Base-by-base conservation (phyloP, 257 asterid species). In the Haberlea rhodopensis region DNA sequence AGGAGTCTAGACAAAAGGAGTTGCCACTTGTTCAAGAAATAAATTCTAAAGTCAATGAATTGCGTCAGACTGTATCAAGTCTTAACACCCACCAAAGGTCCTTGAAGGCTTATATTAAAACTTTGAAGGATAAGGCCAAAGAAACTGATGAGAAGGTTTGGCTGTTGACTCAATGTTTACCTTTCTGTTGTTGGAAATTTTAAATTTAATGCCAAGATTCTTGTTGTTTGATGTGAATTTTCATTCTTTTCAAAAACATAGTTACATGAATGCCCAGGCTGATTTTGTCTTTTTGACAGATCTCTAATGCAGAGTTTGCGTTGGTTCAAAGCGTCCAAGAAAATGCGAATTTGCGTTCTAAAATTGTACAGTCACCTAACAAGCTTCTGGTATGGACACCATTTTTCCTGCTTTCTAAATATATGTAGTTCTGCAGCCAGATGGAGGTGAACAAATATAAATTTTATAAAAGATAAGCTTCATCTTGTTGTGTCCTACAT, bases 351-450 rank as follows among this genome's bases (percentile, higher is more conserved):
- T 75, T 94, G 60, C 95, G 86, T 13, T 84, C 96, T 59, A 87
- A 84, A 81, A 86, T 94, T 66, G 97, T 94, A 56, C 97, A 94
- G 81, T 94, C 97, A 63, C 99, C 99, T 0, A 92, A 87, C 78
- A 94, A 94, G 76, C 96, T 94, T 73, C 99, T 87, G 95, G 97
- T 94, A 72, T 31, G 21, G 68, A 29, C 62, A 19, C 71, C 40
- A n/a, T 40, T 7, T 26, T 57, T 40, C 8, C 27, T 53, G 37
- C n/a, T 48, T 49, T 57, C 60, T 37, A 28, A 27, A 13, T 56
- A 15, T 26, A 26, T 29, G 48, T 20, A 60, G 43, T 28, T 40
- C 66, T 57, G 9, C 53, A 31, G 51, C 5, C 52, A 29, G 69
- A 23, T 68, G 16, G 22, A 60, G 45, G 49, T n/a, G 20, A 52